Conservation (phyloP, 805 yeast genomes). For the Hanseniaspora guilliermondii region DNA sequence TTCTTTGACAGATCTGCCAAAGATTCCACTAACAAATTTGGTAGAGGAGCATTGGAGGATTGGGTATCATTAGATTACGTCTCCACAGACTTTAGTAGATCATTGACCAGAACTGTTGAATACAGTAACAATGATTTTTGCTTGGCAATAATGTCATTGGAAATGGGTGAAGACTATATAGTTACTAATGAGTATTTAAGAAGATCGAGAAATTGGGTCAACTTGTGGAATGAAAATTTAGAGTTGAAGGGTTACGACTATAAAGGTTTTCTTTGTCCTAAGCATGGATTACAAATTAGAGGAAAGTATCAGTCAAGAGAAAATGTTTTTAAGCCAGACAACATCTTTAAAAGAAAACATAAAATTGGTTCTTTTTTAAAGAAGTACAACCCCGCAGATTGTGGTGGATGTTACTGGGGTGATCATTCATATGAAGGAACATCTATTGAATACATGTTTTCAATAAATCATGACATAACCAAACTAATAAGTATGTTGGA, state of each 20-base stretch:
- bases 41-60: conserved; percentile 29
- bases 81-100: conserved; percentile 26
- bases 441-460: conserved; percentile 30
- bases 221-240: conserved; percentile 28
- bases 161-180: conserved; percentile 21
- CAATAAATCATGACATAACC: conserved; percentile 28
- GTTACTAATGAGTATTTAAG: conserved; percentile 23
- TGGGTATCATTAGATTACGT: conserved; percentile 28
- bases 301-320: not conserved
- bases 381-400: conserved; percentile 26
- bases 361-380: conserved; percentile 24
- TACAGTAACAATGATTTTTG: conserved; percentile 30
- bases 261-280: conserved; percentile 29
- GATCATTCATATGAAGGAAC: conserved; percentile 28
- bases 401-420: conserved; percentile 30
- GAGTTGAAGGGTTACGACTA: conserved; percentile 18
- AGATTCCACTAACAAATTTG: conserved; percentile 26
- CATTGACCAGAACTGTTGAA: conserved; percentile 30
- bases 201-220: conserved; percentile 29
- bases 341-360: not conserved
- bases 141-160: conserved; percentile 27
- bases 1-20: conserved; percentile 23
- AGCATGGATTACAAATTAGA: conserved; percentile 15
- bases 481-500: conserved; percentile 20
- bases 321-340: not conserved